Percentiles rank a stretch among this genome's conserved stretches.
These are phyloP conservation scores for Chalciporus sp. DNA, from an alignment of 1,284 basidiomycete genomes.

Conservation along the genomic window DNA sequence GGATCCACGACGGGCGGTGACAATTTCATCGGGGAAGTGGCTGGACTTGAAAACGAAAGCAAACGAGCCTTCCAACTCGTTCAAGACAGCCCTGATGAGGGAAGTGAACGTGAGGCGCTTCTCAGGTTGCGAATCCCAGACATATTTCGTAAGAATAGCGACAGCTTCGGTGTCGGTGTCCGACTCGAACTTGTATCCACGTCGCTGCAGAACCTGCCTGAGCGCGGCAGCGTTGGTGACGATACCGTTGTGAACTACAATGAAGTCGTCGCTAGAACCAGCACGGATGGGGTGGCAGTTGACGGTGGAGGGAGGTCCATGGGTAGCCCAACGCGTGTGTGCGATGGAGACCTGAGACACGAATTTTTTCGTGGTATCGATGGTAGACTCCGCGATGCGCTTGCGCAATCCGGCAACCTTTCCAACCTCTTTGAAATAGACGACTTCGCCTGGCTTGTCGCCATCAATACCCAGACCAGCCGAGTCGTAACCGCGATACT, in stretches of 20 bases:
- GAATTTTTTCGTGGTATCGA: slow-evolving; percentile 85
- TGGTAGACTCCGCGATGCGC: slow-evolving; percentile 77
- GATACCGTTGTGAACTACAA: slow-evolving; percentile 98
- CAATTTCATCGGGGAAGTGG: slow-evolving; percentile 96
- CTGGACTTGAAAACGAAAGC: slow-evolving; percentile 99
- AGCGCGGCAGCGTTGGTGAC: slow-evolving; percentile 95
- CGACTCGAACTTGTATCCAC: slow-evolving; percentile 92
- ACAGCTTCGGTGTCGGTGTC: slow-evolving; percentile 99
- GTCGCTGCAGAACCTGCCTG: slow-evolving; percentile 92
- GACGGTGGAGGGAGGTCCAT: slow-evolving; percentile 84
- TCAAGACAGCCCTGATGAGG: slow-evolving; percentile 94
- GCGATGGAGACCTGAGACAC: slow-evolving; percentile 95
- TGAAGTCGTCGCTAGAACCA: slow-evolving; percentile 84
- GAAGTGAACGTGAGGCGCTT: slow-evolving; percentile 90
- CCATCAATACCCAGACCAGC: slow-evolving; percentile 96
- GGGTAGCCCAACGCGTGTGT: slow-evolving; percentile 99
- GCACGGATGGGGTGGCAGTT: slow-evolving; percentile 98
- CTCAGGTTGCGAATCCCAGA: slow-evolving; percentile 92
- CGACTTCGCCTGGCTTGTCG: slow-evolving; percentile 76
- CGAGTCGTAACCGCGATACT: slow-evolving; percentile 98
- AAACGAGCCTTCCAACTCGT: slow-evolving; percentile 98
- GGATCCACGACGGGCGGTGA: slow-evolving; percentile 95
- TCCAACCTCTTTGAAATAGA: slow-evolving; percentile 98
- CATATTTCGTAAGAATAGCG: slow-evolving; percentile 94
- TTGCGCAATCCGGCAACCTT: slow-evolving; percentile 96